Base-by-base conservation (phyloP, 75 land plant genomes). In the Selaginella moellendorffii region DNA sequence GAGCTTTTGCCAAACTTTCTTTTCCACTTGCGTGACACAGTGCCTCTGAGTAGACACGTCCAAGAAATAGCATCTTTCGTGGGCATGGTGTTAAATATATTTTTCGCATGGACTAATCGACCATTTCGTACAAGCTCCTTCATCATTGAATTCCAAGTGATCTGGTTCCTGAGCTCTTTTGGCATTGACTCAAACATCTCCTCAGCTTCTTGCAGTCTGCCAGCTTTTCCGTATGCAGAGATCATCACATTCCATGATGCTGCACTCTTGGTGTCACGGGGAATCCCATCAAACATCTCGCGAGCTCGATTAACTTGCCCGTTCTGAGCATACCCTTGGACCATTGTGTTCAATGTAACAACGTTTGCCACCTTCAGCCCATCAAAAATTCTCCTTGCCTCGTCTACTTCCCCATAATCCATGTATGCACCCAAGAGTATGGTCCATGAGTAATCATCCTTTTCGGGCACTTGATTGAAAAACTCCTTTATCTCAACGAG, bases 191-290 rank as follows among this genome's bases (percentile, higher is more conserved):
- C n/a, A n/a, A n/a, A n/a, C n/a, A n/a, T n/a, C n/a, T n/a, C n/a
- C n/a, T n/a, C n/a, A n/a, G n/a, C n/a, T n/a, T n/a, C n/a, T n/a
- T n/a, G n/a, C 46, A 36, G 46, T 14, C 14, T 5, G 46, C 46
- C 46, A 5, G 5, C 46, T 36, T 36, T 5, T 42, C 25, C 56
- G 36, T 69, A 59, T 0, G 66, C 71, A 20, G 53, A 29, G 12
- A 74, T 27, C 72, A 74, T 69, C 21, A 64, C 52, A 24, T 61
- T 25, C 76, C 76, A 74, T 0, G 76, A 31, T 2, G 69, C 62
- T 9, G 29, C 26, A 69, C 63, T 69, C 22, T n/a, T n/a, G n/a
- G n/a, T n/a, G n/a, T 60, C 53, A 5, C 27, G 63, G 25, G 76
- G 76, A 71, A 74, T 74, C 14, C 30, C 64, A n/a, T 24, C 68